Conservation (phyloP, 176 grass and related monocot species). For the Canna indica region DNA sequence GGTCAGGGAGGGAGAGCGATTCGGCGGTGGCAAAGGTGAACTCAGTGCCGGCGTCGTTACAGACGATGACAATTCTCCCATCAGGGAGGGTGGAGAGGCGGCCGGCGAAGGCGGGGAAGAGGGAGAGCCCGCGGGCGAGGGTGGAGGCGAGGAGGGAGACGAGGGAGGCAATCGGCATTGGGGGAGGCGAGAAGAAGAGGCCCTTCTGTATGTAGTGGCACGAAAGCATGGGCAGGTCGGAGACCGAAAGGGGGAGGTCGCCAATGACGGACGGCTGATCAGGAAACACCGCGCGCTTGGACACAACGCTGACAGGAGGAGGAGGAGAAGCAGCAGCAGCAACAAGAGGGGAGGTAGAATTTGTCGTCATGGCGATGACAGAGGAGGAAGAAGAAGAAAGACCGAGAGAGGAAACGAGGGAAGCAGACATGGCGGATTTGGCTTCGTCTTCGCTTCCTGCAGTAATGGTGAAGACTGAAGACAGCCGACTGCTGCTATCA, state of each 20-base stretch:
- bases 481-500: not conserved
- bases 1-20: slow-evolving; percentile 29
- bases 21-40: slow-evolving; percentile 56
- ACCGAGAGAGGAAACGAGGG: not conserved
- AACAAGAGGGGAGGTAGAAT: not conserved
- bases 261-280: slow-evolving; percentile 33
- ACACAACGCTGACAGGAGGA: slow-evolving; percentile 40
- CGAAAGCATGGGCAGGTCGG: slow-evolving; percentile 94
- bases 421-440: not conserved
- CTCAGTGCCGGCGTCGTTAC: slow-evolving; percentile 68
- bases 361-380: not conserved
- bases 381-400: too few species aligned
- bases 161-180: slow-evolving; percentile 41
- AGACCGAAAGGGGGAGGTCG: slow-evolving; percentile 74
- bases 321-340: slow-evolving; percentile 15
- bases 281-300: slow-evolving; percentile 47
- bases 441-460: not conserved
- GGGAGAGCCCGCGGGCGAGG: slow-evolving; percentile 49
- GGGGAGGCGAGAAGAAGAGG: slow-evolving; percentile 63
- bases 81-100: slow-evolving; percentile 65
- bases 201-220: slow-evolving; percentile 99
- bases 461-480: not conserved
- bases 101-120: slow-evolving; percentile 56
- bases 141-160: slow-evolving; percentile 48
- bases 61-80: slow-evolving; percentile 51